phyloP scores from a whole-genome alignment of 495 filamentous ascomycete species.

The Physcia stellaris region DNA sequence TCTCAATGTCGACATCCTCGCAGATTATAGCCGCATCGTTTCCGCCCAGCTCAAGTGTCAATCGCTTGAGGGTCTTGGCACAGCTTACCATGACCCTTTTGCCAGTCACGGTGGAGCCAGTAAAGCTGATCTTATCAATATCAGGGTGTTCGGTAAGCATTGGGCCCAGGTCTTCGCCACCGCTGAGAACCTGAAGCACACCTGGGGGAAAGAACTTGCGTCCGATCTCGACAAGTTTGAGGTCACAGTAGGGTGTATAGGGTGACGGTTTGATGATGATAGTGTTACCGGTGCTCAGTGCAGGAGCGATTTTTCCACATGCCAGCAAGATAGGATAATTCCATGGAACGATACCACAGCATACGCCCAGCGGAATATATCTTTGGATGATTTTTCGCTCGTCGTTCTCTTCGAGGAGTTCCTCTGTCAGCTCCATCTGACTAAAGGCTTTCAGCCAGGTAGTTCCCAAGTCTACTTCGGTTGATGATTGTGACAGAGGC shows the following conservation, averaged over 20 bases:
- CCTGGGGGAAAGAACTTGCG: constrained; percentile 49
- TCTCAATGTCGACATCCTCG: constrained; percentile 50
- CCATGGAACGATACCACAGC: constrained; percentile 43
- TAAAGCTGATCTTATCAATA: constrained; percentile 58
- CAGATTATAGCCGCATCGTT: constrained; percentile 57
- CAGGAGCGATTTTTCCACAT: constrained; percentile 39
- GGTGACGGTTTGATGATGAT: constrained; percentile 50
- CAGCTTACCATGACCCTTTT: constrained; percentile 48
- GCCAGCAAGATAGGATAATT: constrained; percentile 45
- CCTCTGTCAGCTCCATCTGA: constrained; percentile 15
- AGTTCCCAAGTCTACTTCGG: constrained; percentile 2
- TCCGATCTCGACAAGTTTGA: constrained; percentile 50
- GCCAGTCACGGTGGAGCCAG: constrained; percentile 49
- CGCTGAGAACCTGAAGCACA: constrained; percentile 53
- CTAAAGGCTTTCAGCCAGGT: constrained; percentile 2
- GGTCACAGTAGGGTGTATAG: constrained; percentile 53
- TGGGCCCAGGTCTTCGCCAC: constrained; percentile 50
- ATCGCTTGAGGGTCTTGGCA: constrained; percentile 46
- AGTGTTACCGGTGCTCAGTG: constrained; percentile 45
- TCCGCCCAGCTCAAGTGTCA: constrained; percentile 49
- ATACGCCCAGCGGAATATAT: constrained; percentile 36
- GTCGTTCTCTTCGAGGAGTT: constrained; percentile 37
- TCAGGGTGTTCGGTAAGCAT: constrained; percentile 41
- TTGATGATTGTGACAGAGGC: constrained; percentile 20
- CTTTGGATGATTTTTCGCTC: constrained; percentile 31